Percentiles rank a stretch among this genome's conserved stretches.
Evolutionary conservation across 2,329 filamentous ascomycete genomes (phyloP).

Genomic region (Trichophaea hybrida): DNA sequence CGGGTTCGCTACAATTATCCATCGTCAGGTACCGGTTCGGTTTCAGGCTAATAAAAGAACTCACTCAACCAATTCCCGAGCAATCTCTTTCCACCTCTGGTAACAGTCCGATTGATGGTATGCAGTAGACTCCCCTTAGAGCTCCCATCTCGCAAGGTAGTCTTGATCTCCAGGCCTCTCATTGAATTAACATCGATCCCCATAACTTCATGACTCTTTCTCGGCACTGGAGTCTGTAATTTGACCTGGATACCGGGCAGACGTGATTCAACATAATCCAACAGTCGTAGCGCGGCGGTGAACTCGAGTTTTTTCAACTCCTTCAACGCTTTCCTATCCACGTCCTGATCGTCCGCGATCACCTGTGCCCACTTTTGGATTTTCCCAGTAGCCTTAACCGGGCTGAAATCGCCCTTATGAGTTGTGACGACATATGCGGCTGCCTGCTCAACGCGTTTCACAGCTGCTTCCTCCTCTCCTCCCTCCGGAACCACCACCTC

Average conservation of each 20-base stretch:
- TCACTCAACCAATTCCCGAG: constrained; percentile 69
- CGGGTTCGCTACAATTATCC: constrained; percentile 46
- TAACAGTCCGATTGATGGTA: constrained; percentile 76
- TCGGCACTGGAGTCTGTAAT: constrained; percentile 65
- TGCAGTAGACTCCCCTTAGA: constrained; percentile 78
- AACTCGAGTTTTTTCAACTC: constrained; percentile 57
- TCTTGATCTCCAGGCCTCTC: constrained; percentile 73
- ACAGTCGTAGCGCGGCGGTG: constrained; percentile 60
- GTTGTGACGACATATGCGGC: neutral
- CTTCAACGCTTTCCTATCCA: constrained; percentile 45
- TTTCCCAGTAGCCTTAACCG: neutral
- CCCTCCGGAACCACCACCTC: constrained; percentile 62
- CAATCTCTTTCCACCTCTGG: constrained; percentile 75
- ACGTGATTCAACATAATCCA: constrained; percentile 69
- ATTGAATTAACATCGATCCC: constrained; percentile 83
- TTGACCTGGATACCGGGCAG: constrained; percentile 65
- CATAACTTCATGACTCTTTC: constrained; percentile 66
- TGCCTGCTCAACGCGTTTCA: constrained; percentile 27
- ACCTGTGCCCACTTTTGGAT: neutral
- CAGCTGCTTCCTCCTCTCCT: constrained; percentile 30
- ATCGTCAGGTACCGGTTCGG: neutral
- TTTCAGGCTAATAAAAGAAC: constrained; percentile 19
- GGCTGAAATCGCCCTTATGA: neutral
- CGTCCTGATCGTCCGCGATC: constrained; percentile 30
- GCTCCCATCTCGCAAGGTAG: constrained; percentile 65